Conservation (phyloP, 805 yeast genomes). For the Jamesozyma hellenica region DNA sequence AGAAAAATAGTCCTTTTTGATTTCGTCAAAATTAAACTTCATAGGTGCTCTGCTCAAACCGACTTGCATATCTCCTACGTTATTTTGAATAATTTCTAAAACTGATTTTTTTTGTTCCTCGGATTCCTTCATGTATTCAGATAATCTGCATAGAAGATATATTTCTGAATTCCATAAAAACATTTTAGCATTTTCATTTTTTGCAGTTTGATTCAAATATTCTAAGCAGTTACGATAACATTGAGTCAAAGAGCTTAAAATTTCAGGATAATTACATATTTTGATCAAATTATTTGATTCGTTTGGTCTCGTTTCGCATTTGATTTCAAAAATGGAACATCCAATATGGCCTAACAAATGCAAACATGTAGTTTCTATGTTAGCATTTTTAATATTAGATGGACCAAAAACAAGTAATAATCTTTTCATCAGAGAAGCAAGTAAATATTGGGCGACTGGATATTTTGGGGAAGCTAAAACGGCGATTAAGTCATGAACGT, state of each 20-base stretch:
- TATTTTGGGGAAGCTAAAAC: conserved; percentile 49
- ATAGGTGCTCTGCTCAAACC: neutral
- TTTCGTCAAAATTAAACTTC: conserved; percentile 1
- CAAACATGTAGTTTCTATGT: conserved; percentile 41
- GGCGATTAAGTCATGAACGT: conserved; percentile 46
- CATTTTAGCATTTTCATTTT: conserved; percentile 3
- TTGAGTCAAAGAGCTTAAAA: conserved; percentile 9
- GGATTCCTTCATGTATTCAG: conserved; percentile 10
- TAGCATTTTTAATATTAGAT: conserved; percentile 31
- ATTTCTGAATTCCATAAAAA: conserved; percentile 17
- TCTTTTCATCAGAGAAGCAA: conserved; percentile 37
- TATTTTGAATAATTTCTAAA: neutral
- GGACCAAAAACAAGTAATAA: conserved; percentile 33
- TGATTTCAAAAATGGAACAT: conserved; percentile 33
- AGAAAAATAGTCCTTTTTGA: conserved; percentile 13
- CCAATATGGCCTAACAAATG: conserved; percentile 59
- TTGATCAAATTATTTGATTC: conserved; percentile 15
- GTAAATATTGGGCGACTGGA: conserved; percentile 46
- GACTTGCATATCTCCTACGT: neutral
- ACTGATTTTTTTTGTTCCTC: conserved; percentile 1
- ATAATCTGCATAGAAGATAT: conserved; percentile 7
- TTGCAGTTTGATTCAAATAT: conserved; percentile 1
- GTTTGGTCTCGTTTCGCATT: conserved; percentile 9
- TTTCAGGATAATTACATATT: conserved; percentile 19
- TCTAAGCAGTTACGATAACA: conserved; percentile 12